Base-by-base conservation (phyloP, 768 basidiomycete genomes). In the Pulveroboletus sp. region DNA sequence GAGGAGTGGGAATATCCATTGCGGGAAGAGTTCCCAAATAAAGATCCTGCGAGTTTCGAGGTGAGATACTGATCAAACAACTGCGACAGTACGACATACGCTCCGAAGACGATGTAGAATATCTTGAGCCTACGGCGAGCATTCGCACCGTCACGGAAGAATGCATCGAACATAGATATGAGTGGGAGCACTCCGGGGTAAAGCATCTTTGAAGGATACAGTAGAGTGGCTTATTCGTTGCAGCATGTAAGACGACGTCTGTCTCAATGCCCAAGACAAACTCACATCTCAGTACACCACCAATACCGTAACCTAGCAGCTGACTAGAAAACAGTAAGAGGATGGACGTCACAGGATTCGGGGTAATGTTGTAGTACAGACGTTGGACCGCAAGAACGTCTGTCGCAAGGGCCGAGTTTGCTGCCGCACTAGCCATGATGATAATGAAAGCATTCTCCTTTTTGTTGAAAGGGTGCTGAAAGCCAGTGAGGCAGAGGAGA, bases 391-490 rank as follows among this genome's bases (percentile, higher is more conserved):
- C 76, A 39, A 81, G 63, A 6, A 81, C 71, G 42, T 80, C 78
- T 0, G 78, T 80, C 2, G 71, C 79, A 12, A 81, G 69, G 4
- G 79, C 78, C 0, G 76, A 72, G 39, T 74, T 78, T 14, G 79
- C 74, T 4, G 79, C 78, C 3, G 80, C 77, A 50, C 75, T 73
- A 18, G 80, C 58, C 79, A 81, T 81, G 49, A 81, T 78, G 9
- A 81, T 72, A 31, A 81, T 75, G 54, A 81, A 78, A 0, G 78
- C 76, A 60, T 78, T 77, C 58, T 82, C 80, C 49, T 80, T 81
- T 62, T 77, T 80, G 61, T 81, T 80, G 64, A 80, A 81, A 3
- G 80, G 76, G 24, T 75, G 72, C 78, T 80, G n/a, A 27, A n/a
- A 18, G 37, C 38, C 8, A 15, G 24, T 51, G 18, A 54, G 57